These are phyloP conservation scores for Eleusine indica DNA, from an alignment of 176 grass and related monocot genomes.

Conservation along the genomic window DNA sequence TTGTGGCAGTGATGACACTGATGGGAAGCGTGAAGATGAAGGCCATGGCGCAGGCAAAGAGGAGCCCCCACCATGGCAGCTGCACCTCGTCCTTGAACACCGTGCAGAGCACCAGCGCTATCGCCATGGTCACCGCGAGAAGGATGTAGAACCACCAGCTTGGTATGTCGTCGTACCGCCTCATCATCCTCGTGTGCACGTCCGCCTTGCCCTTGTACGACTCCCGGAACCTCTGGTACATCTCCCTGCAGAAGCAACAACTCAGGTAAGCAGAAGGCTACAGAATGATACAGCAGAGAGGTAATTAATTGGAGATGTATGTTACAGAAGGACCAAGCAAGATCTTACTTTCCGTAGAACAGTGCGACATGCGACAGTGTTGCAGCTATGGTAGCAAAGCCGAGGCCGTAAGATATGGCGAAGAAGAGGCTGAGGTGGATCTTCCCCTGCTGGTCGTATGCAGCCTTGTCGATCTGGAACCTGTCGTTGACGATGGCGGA, in stretches of 20 bases:
- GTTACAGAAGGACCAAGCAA: not conserved
- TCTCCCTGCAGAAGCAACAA: slow-evolving; percentile 51
- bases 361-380: slow-evolving; percentile 68
- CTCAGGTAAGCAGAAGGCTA: not conserved
- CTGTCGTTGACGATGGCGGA: slow-evolving; percentile 69
- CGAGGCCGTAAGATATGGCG: slow-evolving; percentile 70
- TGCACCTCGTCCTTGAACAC: slow-evolving; percentile 76
- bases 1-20: slow-evolving; percentile 84
- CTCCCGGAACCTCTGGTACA: slow-evolving; percentile 58
- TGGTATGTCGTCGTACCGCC: slow-evolving; percentile 74
- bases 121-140: slow-evolving; percentile 38
- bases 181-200: slow-evolving; percentile 91
- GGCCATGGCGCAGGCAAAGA: slow-evolving; percentile 72
- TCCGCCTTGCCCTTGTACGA: slow-evolving; percentile 67
- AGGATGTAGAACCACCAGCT: slow-evolving; percentile 83
- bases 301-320: too few relatives aligned
- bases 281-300: not conserved
- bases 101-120: slow-evolving; percentile 70
- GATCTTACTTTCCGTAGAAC: slow-evolving; percentile 75
- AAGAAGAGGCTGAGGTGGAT: slow-evolving; percentile 87
- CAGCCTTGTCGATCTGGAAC: slow-evolving; percentile 68
- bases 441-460: slow-evolving; percentile 63
- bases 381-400: slow-evolving; percentile 79
- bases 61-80: slow-evolving; percentile 87
- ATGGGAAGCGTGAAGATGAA: slow-evolving; percentile 86